Percentiles rank a stretch among this genome's conserved stretches.
phyloP scores from a whole-genome alignment of 495 filamentous ascomycete species.

The Chaetomidium leptoderma region DNA sequence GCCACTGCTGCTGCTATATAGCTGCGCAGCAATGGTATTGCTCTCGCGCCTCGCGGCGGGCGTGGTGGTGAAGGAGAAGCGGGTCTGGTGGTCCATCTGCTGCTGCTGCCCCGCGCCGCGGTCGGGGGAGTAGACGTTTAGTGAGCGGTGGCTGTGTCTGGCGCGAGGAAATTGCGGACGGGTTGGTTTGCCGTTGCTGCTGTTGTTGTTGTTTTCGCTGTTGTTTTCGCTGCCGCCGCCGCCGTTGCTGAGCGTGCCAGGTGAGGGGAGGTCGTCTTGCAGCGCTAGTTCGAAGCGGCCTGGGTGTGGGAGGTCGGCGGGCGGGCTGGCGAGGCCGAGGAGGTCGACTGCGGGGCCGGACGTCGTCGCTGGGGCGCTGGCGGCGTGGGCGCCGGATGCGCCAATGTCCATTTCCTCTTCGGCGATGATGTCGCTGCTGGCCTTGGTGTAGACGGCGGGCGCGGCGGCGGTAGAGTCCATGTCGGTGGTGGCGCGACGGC shows the following conservation, averaged over 20 bases:
- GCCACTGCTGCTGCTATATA: conserved; percentile 27
- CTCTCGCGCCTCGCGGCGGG: conserved; percentile 33
- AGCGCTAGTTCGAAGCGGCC: conserved; percentile 77
- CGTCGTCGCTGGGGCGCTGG: conserved; percentile 44
- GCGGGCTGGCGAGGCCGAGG: conserved; percentile 58
- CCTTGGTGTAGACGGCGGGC: conserved; percentile 36
- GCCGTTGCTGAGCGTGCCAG: not conserved
- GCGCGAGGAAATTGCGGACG: conserved; percentile 21
- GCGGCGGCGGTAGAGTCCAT: conserved; percentile 32
- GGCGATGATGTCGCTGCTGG: conserved; percentile 11
- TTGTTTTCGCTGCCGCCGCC: not conserved
- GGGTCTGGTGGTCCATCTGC: conserved; percentile 30
- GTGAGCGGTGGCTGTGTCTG: conserved; percentile 30
- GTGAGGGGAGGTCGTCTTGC: conserved; percentile 7
- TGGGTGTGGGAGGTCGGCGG: conserved; percentile 67
- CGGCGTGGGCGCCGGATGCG: conserved; percentile 35
- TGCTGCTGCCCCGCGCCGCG: conserved; percentile 13
- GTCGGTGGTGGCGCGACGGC: conserved; percentile 48
- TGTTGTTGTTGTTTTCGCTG: not conserved
- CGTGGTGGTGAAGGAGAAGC: conserved; percentile 43
- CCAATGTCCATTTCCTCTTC: conserved; percentile 34
- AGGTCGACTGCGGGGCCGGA: conserved; percentile 53
- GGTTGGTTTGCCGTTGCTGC: not conserved
- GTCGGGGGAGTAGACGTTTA: conserved; percentile 44
- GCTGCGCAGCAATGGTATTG: conserved; percentile 42